Base-by-base conservation (phyloP, 2,329 filamentous ascomycete species). In the Rutstroemia sp. region DNA sequence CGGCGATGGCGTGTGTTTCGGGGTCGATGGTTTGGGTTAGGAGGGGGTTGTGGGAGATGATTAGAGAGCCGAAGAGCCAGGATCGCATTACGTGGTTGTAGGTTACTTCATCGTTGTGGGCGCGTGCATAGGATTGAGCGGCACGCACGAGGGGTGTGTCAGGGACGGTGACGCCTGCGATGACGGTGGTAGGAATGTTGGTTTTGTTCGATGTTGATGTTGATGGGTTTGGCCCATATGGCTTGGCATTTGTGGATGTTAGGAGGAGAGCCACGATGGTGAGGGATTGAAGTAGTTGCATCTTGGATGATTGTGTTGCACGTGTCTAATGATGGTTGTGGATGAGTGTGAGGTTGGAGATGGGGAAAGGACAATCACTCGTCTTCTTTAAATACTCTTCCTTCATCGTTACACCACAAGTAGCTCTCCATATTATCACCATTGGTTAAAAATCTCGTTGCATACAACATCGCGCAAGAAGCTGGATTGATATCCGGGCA, bases 61-160 rank as follows among this genome's bases (percentile, higher is more conserved):
- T 72, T 50, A 70, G 62, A 52, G 67, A 62, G 5, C 71, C 72
- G 44, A 71, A 65, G 27, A 73, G 68, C 60, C 69, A 69, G 10
- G 69, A 69, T 8, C 72, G 70, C 59, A 70, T 65, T 51, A 70
- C 55, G 58, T 76, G 74, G 59, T 73, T 73, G 66, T 70, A 75
- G 1, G 67, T 62, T 5, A 64, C 51, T 37, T 70, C 66, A 34
- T 63, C 64, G 21, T 62, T 60, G 54, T 71, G 63, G 1, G 60
- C 48, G 19, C 62, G 65, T 2, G 71, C 68, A 50, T 67, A 70
- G 3, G 58, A 58, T 9, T 72, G 64, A 2, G 72, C 69, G n/a
- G 65, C 62, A 42, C 63, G 68, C 39, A 75, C 68, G 27, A 73
- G 60, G 3, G 69, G 67, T 2, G 71, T 73, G 49, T 73, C 67